Percentiles rank a stretch among this genome's conserved stretches.
These are phyloP conservation scores for Pestalotiopsis fici DNA, from an alignment of 2,329 filamentous ascomycete genomes.

Conservation along the genomic window DNA sequence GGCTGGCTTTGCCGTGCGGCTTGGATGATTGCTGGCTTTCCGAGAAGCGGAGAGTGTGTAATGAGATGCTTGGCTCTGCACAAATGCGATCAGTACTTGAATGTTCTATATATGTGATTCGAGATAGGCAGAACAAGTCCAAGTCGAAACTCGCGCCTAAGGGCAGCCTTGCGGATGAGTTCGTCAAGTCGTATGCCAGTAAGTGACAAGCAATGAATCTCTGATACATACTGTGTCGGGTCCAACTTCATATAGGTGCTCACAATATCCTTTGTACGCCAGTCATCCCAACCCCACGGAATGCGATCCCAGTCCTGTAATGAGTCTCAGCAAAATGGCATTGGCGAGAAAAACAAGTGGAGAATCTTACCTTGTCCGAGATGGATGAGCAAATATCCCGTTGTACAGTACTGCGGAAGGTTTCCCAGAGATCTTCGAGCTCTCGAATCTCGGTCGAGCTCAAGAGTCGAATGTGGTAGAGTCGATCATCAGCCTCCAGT, in stretches of 20 bases:
- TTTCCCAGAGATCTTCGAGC: constrained; percentile 23
- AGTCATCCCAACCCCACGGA: constrained; percentile 27
- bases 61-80: constrained; percentile 46
- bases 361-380: constrained; percentile 22
- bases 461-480: constrained; percentile 26
- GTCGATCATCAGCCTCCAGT: constrained; percentile 24
- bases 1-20: constrained; percentile 41
- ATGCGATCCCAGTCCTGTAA: constrained; percentile 13
- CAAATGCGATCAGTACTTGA: background rate
- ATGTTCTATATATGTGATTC: background rate
- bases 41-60: constrained; percentile 45
- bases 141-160: no score
- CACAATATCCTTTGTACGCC: constrained; percentile 31
- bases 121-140: no score
- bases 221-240: constrained; percentile 36
- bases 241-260: constrained; percentile 47
- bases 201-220: background rate
- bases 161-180: no score
- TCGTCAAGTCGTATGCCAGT: no score
- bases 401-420: constrained; percentile 23
- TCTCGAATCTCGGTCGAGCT: constrained; percentile 28
- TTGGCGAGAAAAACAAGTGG: background rate
- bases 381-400: constrained; percentile 30
- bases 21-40: constrained; percentile 43
- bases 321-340: background rate